Evolutionary conservation across 139 green algal genomes (phyloP).

Genomic region (Volvox africanus): DNA sequence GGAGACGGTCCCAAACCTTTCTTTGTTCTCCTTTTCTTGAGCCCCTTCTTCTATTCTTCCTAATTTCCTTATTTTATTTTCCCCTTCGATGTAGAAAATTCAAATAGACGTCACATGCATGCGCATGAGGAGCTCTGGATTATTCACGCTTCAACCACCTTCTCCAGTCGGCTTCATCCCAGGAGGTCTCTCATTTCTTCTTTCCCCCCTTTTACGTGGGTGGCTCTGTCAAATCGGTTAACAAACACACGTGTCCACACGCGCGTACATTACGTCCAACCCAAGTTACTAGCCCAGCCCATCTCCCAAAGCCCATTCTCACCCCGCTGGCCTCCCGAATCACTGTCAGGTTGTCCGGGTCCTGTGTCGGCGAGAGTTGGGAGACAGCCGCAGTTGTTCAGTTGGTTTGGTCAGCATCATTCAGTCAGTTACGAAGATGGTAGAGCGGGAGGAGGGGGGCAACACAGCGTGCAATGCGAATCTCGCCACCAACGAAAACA

Average conservation of each 20-base stretch:
- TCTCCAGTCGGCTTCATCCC: not conserved
- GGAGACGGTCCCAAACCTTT: no score
- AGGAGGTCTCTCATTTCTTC: not conserved
- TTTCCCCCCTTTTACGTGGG: not conserved
- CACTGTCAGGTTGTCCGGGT: not conserved
- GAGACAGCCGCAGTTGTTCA: no score
- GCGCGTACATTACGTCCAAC: not conserved
- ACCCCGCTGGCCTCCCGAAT: conserved; percentile 35
- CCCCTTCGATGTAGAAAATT: no score
- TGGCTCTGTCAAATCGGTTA: not conserved
- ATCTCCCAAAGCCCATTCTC: not conserved
- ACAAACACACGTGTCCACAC: not conserved
- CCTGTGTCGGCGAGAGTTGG: not conserved
- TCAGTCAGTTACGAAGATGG: no score
- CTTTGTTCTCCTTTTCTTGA: no score
- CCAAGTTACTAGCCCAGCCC: not conserved
- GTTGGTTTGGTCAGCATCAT: no score
- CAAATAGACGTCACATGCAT: no score
- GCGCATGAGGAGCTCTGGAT: not conserved
- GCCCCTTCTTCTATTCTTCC: no score
- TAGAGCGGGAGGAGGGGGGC: no score
- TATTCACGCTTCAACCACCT: not conserved
- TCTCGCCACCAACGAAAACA: no score
- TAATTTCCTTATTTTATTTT: no score
- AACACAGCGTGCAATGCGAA: no score